Evolutionary conservation across 768 basidiomycete genomes (phyloP), one percentile per base, ranked within the genome.

Genomic region (Auricularia auricula-judae): DNA sequence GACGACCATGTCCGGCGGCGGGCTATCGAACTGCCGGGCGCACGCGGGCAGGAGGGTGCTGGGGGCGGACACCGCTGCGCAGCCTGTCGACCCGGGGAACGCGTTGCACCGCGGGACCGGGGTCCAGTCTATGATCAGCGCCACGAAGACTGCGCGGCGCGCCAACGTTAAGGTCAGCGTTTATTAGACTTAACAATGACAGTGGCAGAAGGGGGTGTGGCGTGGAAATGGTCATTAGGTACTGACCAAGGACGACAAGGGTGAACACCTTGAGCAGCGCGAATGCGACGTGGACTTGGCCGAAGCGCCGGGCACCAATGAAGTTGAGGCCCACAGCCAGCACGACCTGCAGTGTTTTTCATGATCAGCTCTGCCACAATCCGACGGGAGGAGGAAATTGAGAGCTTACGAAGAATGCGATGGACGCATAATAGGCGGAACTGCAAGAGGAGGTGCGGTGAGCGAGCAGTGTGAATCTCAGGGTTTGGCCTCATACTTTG

Each of bases 311-410:
- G 3, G 72, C 72, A 11, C 75, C 75, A 36, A 73, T 66, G 64
- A 73, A 71, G 71, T 78, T 79, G 73, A 78, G 71, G 47, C 69
- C 67, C 58, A 70, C 67, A 51, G 76, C 71, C 44, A 73, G 67
- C 36, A 76, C 72, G 53, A 76, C n/a, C 34, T 63, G n/a, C 4
- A 53, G 42, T 34, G 62, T 67, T 63, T 67, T 66, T 74, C 75
- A 76, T 67, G 73, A 74, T 42, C 65, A 29, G 29, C 29, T 29
- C 61, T n/a, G n/a, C 12, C 16, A 1, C 1, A 8, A 18, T n/a
- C 14, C n/a, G 2, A 56, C 14, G 3, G 16, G 3, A 56, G 54
- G 10, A 29, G 18, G 23, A 1, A 29, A 2, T 0, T 29, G 29
- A 29, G 23, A 7, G 34, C 56, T 23, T 29, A 59, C 56, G 23